A percentile compares a stretch with the other conserved stretches of the same genome.
These are phyloP conservation scores for Botrytis squamosa DNA, from an alignment of 2,329 filamentous ascomycete genomes.

Conservation along the genomic window DNA sequence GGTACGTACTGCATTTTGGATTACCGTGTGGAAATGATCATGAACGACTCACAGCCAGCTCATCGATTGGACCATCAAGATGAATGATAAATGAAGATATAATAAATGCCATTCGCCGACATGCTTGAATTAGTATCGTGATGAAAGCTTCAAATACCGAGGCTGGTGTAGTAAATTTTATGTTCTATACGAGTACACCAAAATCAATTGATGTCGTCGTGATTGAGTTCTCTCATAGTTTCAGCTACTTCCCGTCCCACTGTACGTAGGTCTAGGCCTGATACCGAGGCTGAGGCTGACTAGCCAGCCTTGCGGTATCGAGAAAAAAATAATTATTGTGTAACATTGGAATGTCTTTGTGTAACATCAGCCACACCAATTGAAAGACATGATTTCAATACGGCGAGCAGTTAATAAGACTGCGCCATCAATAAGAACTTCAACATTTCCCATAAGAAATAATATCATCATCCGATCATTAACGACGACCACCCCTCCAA, in stretches of 20 bases:
- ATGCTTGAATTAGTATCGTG: too few relatives aligned
- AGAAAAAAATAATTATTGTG: neutral
- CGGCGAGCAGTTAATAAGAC: neutral
- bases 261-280: too few relatives aligned
- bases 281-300: too few relatives aligned
- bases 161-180: too few relatives aligned
- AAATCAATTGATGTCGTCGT: neutral
- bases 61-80: neutral
- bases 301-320: neutral
- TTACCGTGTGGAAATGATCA: neutral
- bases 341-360: neutral
- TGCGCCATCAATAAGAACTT: neutral
- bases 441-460: neutral
- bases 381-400: constrained; percentile 8
- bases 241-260: neutral
- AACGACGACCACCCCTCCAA: constrained; percentile 4
- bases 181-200: too few relatives aligned
- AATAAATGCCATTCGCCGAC: neutral
- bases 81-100: neutral
- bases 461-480: neutral
- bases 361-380: constrained; percentile 6
- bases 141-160: neutral
- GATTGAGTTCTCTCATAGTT: neutral
- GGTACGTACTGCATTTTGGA: too few relatives aligned
- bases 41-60: neutral